Evolutionary conservation across 2,329 filamentous ascomycete species (phyloP), one percentile per base, ranked within the genome.

Genomic region (Verticillium nonalfalfae): DNA sequence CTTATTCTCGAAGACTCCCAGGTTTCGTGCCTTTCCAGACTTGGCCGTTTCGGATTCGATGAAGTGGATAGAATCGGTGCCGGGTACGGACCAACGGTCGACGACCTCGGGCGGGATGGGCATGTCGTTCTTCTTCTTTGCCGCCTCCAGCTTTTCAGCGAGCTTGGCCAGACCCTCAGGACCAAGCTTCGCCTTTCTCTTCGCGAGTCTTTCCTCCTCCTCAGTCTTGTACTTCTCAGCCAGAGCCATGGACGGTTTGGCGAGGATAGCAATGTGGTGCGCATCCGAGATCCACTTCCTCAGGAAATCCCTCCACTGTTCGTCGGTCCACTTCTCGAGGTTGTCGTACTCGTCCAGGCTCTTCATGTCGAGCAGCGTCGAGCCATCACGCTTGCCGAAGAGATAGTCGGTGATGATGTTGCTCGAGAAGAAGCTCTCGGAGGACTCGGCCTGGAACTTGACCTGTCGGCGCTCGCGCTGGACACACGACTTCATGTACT

Each of bases 381-480:
- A 90, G 1, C 95, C 96, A 72, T 97, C 89, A 36, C 92, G 85
- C 58, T 87, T 86, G 34, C 94, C 95, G 70, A 95, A 99, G 10
- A 98, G 83, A 72, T 96, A 97, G 71, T 98, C 93, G 14, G 89
- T 90, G 69, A 98, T 97, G 63, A 98, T 89, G 63, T 90, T 90
- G 65, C 87, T 89, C 0, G 91, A 88, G 74, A 94, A 97, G 65
- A 93, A 91, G 26, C 87, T 85, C 60, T 91, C 87, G 2, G 89
- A 91, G 58, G 86, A 88, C 74, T 99, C 95, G 0, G 91, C 90
- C 54, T 89, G 85, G 67, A 91, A 94, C 72, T 93, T 93, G 69
- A 92, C 84, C 69, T 93, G 90, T 56, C 93, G 86, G 65, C 87
- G 86, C 73, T 95, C 91, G 61, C 93, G 85, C 67, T 85, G 85